Base-by-base conservation (phyloP, 305 asterid species). In the Plantago rigida region DNA sequence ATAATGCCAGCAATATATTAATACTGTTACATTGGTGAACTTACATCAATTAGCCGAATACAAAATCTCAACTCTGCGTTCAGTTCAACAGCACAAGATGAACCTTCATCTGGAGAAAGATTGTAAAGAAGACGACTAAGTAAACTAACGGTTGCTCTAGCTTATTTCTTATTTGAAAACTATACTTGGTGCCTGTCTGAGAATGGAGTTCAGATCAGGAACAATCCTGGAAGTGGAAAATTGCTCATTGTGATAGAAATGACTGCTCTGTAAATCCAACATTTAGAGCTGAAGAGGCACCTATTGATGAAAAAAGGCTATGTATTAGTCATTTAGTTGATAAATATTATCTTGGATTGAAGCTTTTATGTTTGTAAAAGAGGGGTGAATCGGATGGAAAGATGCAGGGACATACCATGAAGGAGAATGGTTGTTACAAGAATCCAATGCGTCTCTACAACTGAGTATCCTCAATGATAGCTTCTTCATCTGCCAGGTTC, bases 401-500 rank as follows among this genome's bases (percentile, higher is more conserved):
- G 73, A 63, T 65, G 51, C 44, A 58, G 49, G 72, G 81, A 86
- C 95, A 77, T 84, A 87, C 92, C 95, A 82, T 82, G 76, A 81
- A 71, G 74, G 70, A 65, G 69, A 74, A 78, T 64, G 74, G 82
- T 73, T 71, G 75, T 67, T 69, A 79, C 82, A 83, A 76, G 79
- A 77, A 80, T 76, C 84, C 78, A 77, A 64, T 75, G 94, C 81
- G 77, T 69, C 76, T 22, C 79, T 80, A 90, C 56, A 75, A 82
- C 72, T 77, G 79, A 75, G 69, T 71, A 71, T 77, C 87, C 73
- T 80, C 89, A 75, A 79, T 91, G 68, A 60, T 71, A 68, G 87
- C 94, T 82, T 73, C 88, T 87, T 85, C 74, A 81, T 87, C 94
- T 84, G 96, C 76, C 89, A 84, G 78, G 80, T 77, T 74, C 79